Percentiles rank a stretch among this genome's conserved stretches.
Evolutionary conservation across 805 yeast species (phyloP).

Genomic region (Wickerhamiella shivajii): DNA sequence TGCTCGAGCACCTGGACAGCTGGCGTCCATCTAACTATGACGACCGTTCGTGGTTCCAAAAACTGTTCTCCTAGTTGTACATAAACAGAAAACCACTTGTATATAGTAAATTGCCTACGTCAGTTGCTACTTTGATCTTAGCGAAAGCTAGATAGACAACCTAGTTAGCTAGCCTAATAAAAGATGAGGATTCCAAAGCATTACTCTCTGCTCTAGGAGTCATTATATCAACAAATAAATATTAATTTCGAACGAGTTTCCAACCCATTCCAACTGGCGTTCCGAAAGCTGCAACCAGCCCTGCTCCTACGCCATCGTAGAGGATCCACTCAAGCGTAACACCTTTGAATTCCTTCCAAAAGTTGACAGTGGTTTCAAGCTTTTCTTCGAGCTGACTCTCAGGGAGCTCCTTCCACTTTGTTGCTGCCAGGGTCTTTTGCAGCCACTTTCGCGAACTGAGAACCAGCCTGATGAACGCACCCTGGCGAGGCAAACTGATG

Average conservation of each 20-base stretch:
- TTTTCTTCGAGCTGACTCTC: slow-evolving; percentile 23
- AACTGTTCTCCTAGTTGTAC: no score
- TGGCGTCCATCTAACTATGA: slow-evolving; percentile 39
- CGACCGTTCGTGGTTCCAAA: slow-evolving; percentile 12
- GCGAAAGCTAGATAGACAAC: background rate
- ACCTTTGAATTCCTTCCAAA: slow-evolving; percentile 37
- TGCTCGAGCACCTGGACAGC: slow-evolving; percentile 58
- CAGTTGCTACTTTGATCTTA: no score
- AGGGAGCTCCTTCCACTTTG: slow-evolving; percentile 26
- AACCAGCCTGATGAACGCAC: slow-evolving; percentile 24
- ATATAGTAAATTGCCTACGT: no score
- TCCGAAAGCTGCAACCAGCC: slow-evolving; percentile 39
- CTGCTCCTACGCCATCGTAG: slow-evolving; percentile 41
- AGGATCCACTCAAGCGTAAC: slow-evolving; percentile 38
- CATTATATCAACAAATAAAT: no score
- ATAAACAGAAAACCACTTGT: no score
- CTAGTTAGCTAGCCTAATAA: background rate
- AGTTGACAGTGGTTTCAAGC: slow-evolving; percentile 19
- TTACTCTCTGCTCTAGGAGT: background rate
- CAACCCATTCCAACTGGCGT: slow-evolving; percentile 51
- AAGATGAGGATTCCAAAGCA: background rate
- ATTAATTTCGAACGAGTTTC: slow-evolving; percentile 35
- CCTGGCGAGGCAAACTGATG: slow-evolving; percentile 26
- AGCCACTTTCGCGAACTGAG: slow-evolving; percentile 25
- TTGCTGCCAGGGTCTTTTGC: slow-evolving; percentile 19